phyloP scores from a whole-genome alignment of 2,329 filamentous ascomycete genomes.

The Nakataea oryzae region DNA sequence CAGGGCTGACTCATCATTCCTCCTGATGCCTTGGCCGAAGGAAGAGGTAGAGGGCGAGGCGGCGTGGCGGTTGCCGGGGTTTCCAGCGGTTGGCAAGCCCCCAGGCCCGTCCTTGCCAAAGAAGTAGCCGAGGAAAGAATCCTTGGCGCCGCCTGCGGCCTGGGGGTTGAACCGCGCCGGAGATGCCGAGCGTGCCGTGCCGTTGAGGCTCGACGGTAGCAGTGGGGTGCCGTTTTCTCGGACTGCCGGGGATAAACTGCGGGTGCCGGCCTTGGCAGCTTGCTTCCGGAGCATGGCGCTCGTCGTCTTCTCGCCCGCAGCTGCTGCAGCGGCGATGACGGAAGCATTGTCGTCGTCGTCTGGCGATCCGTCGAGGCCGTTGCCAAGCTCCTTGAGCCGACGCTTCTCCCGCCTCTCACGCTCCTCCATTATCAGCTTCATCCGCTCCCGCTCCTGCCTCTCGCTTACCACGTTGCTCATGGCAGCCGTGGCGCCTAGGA shows the following conservation, averaged over 20 bases:
- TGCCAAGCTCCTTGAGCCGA: constrained; percentile 77
- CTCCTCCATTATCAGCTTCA: constrained; percentile 69
- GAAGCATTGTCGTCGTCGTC: constrained; percentile 51
- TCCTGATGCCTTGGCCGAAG: constrained; percentile 73
- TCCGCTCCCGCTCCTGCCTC: constrained; percentile 90
- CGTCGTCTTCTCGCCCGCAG: constrained; percentile 37
- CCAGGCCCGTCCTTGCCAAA: constrained; percentile 82
- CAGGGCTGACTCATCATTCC: constrained; percentile 50
- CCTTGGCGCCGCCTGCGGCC: constrained; percentile 54
- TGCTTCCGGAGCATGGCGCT: constrained; percentile 47
- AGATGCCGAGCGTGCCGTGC: constrained; percentile 43
- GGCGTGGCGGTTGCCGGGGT: constrained; percentile 51
- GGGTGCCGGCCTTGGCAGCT: constrained; percentile 38
- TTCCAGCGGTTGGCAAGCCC: constrained; percentile 29
- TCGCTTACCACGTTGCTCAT: constrained; percentile 95
- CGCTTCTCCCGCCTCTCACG: constrained; percentile 75
- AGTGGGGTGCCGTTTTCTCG: constrained; percentile 50
- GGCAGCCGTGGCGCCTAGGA: constrained; percentile 88
- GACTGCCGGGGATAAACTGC: constrained; percentile 72
- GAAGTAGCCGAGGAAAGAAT: constrained; percentile 97
- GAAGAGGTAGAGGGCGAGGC: constrained; percentile 71
- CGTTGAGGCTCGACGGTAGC: constrained; percentile 58
- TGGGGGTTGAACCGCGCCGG: constrained; percentile 52
- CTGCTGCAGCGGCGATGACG: constrained; percentile 37
- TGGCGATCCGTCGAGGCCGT: constrained; percentile 55